phyloP scores from a whole-genome alignment of 108 stramenopile species.

The Pseudonitzschia multiseries region DNA sequence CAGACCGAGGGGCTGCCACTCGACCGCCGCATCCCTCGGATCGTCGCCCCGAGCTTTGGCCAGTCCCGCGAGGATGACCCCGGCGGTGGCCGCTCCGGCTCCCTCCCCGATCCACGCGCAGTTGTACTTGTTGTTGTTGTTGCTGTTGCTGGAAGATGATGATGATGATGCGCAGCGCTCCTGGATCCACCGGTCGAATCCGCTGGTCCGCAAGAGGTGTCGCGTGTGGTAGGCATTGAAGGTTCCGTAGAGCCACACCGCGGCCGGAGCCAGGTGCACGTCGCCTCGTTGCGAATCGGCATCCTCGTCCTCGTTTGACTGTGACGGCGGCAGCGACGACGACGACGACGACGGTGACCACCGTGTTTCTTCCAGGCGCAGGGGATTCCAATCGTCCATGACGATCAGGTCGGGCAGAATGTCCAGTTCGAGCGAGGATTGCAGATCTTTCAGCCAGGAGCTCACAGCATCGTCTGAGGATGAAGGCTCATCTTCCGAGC shows the following conservation, averaged over 20 bases:
- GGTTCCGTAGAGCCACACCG: constrained; percentile 22
- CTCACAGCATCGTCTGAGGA: not conserved
- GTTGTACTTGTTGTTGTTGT: not conserved
- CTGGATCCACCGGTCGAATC: constrained; percentile 20
- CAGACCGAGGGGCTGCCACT: constrained; percentile 28
- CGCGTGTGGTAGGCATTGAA: constrained; percentile 24
- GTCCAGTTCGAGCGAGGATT: not conserved
- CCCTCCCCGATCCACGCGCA: constrained; percentile 33
- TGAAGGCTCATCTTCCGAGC: too few species aligned
- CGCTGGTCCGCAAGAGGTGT: constrained; percentile 28
- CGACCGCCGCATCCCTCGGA: not conserved
- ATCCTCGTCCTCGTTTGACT: not conserved
- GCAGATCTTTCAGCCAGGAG: not conserved
- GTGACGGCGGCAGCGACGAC: not conserved
- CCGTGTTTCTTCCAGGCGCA: not conserved
- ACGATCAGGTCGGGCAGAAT: not conserved
- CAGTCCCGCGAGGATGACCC: not conserved
- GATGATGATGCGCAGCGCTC: too few species aligned
- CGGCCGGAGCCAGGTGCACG: not conserved
- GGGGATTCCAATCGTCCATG: constrained; percentile 28
- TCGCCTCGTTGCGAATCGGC: not conserved
- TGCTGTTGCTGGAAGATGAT: not conserved
- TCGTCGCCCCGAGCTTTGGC: not conserved
- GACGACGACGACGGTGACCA: not conserved
- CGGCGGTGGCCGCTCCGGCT: constrained; percentile 25